Conservation (phyloP, 352 stramenopile genomes). For the Pythium oligandrum region DNA sequence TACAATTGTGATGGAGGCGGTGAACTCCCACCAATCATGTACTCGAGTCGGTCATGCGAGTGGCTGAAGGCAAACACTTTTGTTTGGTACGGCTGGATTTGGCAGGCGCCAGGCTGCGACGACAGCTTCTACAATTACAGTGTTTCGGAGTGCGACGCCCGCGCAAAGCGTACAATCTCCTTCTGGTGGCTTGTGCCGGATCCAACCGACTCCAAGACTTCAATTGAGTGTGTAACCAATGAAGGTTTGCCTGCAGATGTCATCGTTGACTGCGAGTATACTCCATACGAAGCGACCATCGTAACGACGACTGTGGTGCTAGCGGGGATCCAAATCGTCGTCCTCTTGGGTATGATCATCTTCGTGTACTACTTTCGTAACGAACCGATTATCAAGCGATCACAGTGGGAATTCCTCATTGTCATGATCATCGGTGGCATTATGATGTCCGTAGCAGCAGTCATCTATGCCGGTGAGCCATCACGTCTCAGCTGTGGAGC, state of each 20-base stretch:
- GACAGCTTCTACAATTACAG: conserved; percentile 34
- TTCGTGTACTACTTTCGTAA: conserved; percentile 36
- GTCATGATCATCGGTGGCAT: conserved; percentile 42
- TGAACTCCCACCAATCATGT: conserved; percentile 18
- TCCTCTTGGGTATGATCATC: conserved; percentile 13
- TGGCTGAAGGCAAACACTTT: conserved; percentile 29
- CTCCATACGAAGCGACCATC: conserved; percentile 16
- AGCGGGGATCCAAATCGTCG: conserved; percentile 9
- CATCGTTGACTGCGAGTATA: conserved; percentile 39
- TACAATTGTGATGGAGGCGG: conserved; percentile 36
- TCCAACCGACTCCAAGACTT: conserved; percentile 18
- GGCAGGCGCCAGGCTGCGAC: conserved; percentile 26
- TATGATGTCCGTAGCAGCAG: conserved; percentile 29
- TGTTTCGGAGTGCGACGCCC: conserved; percentile 26
- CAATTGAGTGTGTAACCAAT: conserved; percentile 26
- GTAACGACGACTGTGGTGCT: conserved; percentile 4
- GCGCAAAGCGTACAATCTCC: conserved; percentile 14
- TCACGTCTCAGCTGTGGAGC: conserved; percentile 23
- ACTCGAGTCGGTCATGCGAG: conserved; percentile 31
- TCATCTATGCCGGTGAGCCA: conserved; percentile 33
- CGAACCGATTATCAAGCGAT: conserved; percentile 50
- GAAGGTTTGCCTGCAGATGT: conserved; percentile 18
- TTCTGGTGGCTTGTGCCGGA: conserved; percentile 34
- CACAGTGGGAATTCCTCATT: conserved; percentile 50
- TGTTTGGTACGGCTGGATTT: conserved; percentile 32